These are phyloP conservation scores for Colletotrichum sp. DNA, from an alignment of 2,329 filamentous ascomycete species.

Conservation along the genomic window DNA sequence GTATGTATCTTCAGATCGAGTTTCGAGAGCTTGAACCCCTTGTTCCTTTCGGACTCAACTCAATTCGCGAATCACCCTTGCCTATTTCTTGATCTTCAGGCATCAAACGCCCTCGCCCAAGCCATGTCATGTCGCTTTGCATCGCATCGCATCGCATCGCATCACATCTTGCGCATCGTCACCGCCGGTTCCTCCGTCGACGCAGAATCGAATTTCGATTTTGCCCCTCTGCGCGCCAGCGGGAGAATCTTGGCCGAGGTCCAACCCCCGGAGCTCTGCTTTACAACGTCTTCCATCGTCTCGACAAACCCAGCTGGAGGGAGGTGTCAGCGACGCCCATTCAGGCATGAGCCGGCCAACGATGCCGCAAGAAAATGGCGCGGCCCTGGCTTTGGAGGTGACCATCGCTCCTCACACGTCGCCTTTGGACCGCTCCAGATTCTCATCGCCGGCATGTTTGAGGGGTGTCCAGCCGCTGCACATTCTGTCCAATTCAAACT, in stretches of 20 bases:
- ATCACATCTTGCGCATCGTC: not conserved
- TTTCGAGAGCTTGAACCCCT: not conserved
- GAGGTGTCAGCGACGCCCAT: not conserved
- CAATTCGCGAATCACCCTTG: not conserved
- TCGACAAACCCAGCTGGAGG: not conserved
- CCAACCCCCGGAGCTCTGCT: not conserved
- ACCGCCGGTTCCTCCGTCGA: slow-evolving; percentile 1
- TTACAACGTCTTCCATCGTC: not conserved
- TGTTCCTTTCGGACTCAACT: not conserved
- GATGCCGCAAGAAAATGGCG: slow-evolving; percentile 2
- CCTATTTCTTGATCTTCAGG: not conserved
- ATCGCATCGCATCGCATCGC: not conserved
- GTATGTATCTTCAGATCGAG: not conserved
- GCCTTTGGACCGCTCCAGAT: slow-evolving; percentile 8
- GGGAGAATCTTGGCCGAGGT: not conserved
- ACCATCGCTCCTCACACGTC: not conserved
- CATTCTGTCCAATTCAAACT: not conserved
- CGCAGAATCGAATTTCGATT: not conserved
- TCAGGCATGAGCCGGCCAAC: not conserved
- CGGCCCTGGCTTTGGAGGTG: not conserved
- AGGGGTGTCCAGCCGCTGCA: not conserved
- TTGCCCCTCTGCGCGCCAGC: not conserved
- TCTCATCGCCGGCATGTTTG: not conserved
- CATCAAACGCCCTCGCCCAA: not conserved
- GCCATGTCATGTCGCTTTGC: not conserved